phyloP scores from a whole-genome alignment of 495 filamentous ascomycete species.

The Penicillium diatomitis region DNA sequence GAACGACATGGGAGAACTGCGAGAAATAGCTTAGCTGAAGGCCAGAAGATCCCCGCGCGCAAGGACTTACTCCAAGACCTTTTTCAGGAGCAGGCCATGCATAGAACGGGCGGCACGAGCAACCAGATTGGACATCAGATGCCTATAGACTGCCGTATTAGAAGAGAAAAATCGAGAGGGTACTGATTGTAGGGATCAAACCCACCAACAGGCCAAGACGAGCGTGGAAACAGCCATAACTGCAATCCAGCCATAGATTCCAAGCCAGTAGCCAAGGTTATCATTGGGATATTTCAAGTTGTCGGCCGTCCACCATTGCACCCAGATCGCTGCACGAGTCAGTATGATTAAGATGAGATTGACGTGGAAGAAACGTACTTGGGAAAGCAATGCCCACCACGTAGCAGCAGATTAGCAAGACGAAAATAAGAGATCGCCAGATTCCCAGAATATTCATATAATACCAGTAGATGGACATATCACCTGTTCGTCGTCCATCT shows the following conservation, averaged over 20 bases:
- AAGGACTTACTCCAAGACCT: neutral
- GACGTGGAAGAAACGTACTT: neutral
- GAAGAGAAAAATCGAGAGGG: no score
- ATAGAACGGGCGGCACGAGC: neutral
- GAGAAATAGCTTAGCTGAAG: neutral
- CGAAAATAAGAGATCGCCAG: neutral
- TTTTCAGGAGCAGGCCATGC: constrained; percentile 1
- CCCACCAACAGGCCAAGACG: neutral
- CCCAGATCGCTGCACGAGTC: constrained; percentile 1
- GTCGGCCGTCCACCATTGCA: constrained; percentile 1
- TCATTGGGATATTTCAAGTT: neutral
- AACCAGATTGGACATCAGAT: neutral
- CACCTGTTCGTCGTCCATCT: constrained; percentile 1
- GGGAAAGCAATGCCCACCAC: constrained; percentile 1
- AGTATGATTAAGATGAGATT: neutral
- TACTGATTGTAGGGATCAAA: neutral
- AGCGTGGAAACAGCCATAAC: neutral
- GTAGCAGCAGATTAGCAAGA: constrained; percentile 1
- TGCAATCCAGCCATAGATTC: constrained; percentile 2
- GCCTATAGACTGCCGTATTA: neutral
- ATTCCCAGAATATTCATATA: constrained; percentile 2
- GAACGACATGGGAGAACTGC: neutral
- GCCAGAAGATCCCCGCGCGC: neutral
- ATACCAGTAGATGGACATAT: constrained; percentile 4
- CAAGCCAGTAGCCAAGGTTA: constrained; percentile 1